Conservation (phyloP, 768 basidiomycete genomes). For the Lentinula raphanica region DNA sequence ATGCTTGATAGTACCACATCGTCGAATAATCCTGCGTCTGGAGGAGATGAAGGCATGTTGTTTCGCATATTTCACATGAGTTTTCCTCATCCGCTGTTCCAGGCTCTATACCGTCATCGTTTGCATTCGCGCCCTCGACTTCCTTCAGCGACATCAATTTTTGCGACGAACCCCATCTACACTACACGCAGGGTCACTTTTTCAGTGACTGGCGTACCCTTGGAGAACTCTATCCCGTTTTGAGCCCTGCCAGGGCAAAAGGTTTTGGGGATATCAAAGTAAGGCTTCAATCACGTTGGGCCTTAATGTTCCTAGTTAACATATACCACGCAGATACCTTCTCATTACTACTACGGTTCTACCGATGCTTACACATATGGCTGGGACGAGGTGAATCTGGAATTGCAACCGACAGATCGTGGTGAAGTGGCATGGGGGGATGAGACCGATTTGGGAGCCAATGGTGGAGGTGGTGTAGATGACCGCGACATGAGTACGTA, state of each 20-base stretch:
- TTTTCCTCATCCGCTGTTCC: background rate
- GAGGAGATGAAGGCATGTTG: background rate
- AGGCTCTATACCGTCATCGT: conserved; percentile 37
- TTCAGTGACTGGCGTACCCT: conserved; percentile 96
- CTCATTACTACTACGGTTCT: conserved; percentile 91
- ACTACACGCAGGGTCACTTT: conserved; percentile 88
- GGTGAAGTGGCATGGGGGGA: conserved; percentile 52
- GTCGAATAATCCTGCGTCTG: background rate
- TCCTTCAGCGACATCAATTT: conserved; percentile 65
- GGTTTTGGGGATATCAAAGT: conserved; percentile 82
- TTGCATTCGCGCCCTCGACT: conserved; percentile 56
- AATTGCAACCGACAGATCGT: conserved; percentile 70
- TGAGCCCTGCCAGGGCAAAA: conserved; percentile 83
- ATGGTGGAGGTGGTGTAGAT: background rate
- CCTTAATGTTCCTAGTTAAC: background rate
- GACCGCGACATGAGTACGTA: background rate
- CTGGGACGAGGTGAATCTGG: conserved; percentile 75
- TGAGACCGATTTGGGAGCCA: background rate
- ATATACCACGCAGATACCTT: conserved; percentile 52
- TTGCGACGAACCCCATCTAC: conserved; percentile 78
- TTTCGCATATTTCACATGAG: background rate
- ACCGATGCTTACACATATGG: conserved; percentile 84
- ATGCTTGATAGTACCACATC: conserved; percentile 19
- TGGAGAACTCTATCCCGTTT: conserved; percentile 84
- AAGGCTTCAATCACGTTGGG: background rate